Conservation (phyloP, 371 early-diverging fungal genomes). For the Apophysomyces ossiformis region DNA sequence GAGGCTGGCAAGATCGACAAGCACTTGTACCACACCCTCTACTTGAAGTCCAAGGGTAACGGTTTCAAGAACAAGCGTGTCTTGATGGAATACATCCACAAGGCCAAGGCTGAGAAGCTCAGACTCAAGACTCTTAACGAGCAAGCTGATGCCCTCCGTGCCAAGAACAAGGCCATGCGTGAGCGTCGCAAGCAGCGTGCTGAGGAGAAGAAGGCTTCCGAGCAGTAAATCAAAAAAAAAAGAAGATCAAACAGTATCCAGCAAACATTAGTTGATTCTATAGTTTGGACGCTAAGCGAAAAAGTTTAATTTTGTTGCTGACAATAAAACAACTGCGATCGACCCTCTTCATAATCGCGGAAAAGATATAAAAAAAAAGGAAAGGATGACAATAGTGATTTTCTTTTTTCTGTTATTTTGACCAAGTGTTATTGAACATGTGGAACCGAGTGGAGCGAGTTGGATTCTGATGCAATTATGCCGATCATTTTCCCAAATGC, state of each 20-base stretch:
- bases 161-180: slow-evolving; percentile 95
- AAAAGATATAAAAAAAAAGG: background rate
- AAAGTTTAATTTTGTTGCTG: slow-evolving; percentile 1
- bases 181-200: slow-evolving; percentile 90
- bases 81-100: slow-evolving; percentile 99
- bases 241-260: background rate
- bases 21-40: slow-evolving; percentile 97
- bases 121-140: slow-evolving; percentile 95
- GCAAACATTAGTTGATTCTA: slow-evolving; percentile 8
- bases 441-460: no score
- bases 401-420: no score
- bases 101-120: slow-evolving; percentile 99
- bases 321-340: slow-evolving; percentile 1
- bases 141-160: slow-evolving; percentile 99
- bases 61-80: slow-evolving; percentile 99
- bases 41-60: slow-evolving; percentile 99
- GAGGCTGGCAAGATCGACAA: slow-evolving; percentile 98
- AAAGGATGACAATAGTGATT: no score
- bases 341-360: background rate
- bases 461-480: no score
- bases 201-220: slow-evolving; percentile 84
- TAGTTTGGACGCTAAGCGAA: slow-evolving; percentile 3
- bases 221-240: slow-evolving; percentile 2
- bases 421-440: no score
- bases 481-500: slow-evolving; percentile 1